Evolutionary conservation across 2,329 filamentous ascomycete species (phyloP).

Genomic region (Sclerotinia glacialis): DNA sequence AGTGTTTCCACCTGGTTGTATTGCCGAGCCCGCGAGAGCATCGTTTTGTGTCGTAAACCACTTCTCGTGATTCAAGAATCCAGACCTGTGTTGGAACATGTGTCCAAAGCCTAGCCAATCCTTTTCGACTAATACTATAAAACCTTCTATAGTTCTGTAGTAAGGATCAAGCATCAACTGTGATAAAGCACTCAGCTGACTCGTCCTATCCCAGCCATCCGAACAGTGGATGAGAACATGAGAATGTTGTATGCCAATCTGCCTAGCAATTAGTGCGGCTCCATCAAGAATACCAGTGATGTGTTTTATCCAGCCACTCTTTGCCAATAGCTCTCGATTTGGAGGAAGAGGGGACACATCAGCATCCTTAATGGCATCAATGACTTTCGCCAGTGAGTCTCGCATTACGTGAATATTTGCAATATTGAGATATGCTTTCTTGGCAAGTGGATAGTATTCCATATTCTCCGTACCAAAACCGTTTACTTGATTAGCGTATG

Average conservation of each 20-base stretch:
- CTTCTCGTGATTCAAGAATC: conserved; percentile 83
- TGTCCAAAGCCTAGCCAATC: conserved; percentile 98
- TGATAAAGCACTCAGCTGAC: conserved; percentile 85
- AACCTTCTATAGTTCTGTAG: conserved; percentile 89
- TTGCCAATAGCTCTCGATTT: conserved; percentile 74
- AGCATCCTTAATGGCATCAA: conserved; percentile 88
- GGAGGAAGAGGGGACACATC: conserved; percentile 82
- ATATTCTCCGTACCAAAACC: conserved; percentile 96
- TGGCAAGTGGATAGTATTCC: conserved; percentile 91
- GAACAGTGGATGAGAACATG: conserved; percentile 97
- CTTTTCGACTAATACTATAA: conserved; percentile 92
- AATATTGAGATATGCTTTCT: conserved; percentile 90
- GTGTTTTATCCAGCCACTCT: conserved; percentile 89
- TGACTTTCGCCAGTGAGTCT: conserved; percentile 79
- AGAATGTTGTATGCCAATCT: conserved; percentile 87
- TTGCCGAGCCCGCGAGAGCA: conserved; percentile 60
- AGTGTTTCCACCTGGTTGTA: conserved; percentile 57
- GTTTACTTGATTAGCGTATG: conserved; percentile 88
- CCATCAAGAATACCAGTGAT: conserved; percentile 82
- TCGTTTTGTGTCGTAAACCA: conserved; percentile 92
- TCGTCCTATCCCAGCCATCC: conserved; percentile 96
- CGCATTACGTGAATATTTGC: conserved; percentile 99
- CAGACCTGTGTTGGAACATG: conserved; percentile 93
- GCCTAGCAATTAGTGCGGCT: conserved; percentile 76
- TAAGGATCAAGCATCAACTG: conserved; percentile 95